Evolutionary conservation across 768 basidiomycete genomes (phyloP), one percentile per base, ranked within the genome.

Genomic region (Hygrocybe punicea): DNA sequence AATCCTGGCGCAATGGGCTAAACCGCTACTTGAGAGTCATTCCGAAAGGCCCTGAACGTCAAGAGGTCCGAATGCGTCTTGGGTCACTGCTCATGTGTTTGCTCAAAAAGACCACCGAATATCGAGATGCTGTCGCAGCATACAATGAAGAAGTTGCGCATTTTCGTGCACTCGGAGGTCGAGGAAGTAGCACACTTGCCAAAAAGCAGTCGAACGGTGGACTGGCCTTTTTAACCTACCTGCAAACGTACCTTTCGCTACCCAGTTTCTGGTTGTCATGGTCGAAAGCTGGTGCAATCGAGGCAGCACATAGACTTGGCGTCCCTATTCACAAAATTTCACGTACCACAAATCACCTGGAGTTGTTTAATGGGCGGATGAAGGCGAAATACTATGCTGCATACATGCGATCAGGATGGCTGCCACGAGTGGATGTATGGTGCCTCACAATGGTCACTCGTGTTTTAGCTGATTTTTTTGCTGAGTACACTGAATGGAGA

Each of bases 331-430:
- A 60, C 5, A 29, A 45, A 4, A 55, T 75, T n/a, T 52, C 67
- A 10, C 65, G 65, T 9, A 75, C 73, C 1, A 74, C 64, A 11
- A 75, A 75, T 57, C 68, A 65, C 44, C 66, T 75, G 2, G 74
- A 75, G 59, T 70, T 67, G 0, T 72, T 72, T 58, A 74, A 75
- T 52, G 69, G 71, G 1, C 62, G 60, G 17, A 55, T 71, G 42
- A 74, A 74, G 56, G 54, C 53, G 4, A 64, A 60, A 37, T 69
- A 71, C 57, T 69, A 56, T 51, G 40, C 47, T 14, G 60, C 62
- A 16, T 68, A 66, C 46, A 57, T 56, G 21, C 67, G 63, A 50
- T 64, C 55, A 42, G 60, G 66, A 34, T 57, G 62, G 23, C 57
- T 58, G 23, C 57, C 58, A 14, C n/a, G n/a, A n/a, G n/a, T n/a